Base-by-base conservation (phyloP, 2,329 filamentous ascomycete species). In the Hypomyces rosellus region DNA sequence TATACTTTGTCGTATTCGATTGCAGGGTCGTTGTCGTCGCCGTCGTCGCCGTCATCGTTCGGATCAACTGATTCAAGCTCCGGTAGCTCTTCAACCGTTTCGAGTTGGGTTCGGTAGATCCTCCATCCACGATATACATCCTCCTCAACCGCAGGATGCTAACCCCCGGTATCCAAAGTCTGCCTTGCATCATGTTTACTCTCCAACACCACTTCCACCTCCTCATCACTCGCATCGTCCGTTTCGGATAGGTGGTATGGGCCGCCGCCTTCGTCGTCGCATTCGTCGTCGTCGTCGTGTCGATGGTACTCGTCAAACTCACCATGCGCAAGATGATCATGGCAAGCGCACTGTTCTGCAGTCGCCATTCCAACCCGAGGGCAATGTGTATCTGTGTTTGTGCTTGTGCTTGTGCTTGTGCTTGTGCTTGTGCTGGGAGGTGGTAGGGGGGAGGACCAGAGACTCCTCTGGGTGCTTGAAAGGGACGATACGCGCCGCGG, bases 251-350 rank as follows among this genome's bases (percentile, higher is more conserved):
- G 33, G 25, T 41, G 15, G 12, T 13, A 5, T 15, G 18, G 66
- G 44, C 62, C 55, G 45, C 59, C 58, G 34, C 55, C 30, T 25
- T 30, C 45, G 39, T 67, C 40, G 38, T 68, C 61, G 34, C 68
- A 60, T 36, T 42, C 11, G n/a, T 54, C 51, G 18, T 53, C 51
- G 46, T 37, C 38, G 20, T 53, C 48, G 50, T 54, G 33, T 47
- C 45, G n/a, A 33, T 52, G 37, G 36, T 36, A 14, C 14, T 44
- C 36, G 47, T 67, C 49, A 44, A 69, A 61, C 34, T 68, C 61
- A 45, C 61, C 61, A 42, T 65, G 65, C 70, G 69, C 68, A 76
- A 71, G 72, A 76, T 72, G 72, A 74, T 70, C 65, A 65, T 58
- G 60, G 55, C 53, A 59, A 56, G 25, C 14, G 36, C 36, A 38